Evolutionary conservation across 345 rosid species (phyloP), one percentile per base, ranked within the genome.

Genomic region (Trapa incisa): DNA sequence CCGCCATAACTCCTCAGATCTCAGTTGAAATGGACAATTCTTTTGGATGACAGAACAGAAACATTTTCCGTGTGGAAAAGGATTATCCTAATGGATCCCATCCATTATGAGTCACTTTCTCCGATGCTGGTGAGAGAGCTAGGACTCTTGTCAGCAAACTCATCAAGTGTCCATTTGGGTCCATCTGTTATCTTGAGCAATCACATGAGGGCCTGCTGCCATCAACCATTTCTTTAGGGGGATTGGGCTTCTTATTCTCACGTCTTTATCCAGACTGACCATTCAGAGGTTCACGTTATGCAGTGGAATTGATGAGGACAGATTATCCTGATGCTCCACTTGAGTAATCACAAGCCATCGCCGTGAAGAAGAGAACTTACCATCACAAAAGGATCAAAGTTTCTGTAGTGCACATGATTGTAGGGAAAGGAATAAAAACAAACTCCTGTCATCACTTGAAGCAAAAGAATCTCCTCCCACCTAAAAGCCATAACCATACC

Each of bases 141-240:
- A 57, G 63, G 63, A 58, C 63, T 58, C 38, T 65, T 65, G 67
- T 65, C 67, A n/a, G 67, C 67, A 65, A 22, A 41, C 50, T 65
- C 6, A 64, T 65, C 67, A 42, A 8, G 36, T 65, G 67, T 65
- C 67, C 36, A 42, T 65, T 32, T 65, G 52, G 43, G 35, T 37
- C 67, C 52, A 22, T 65, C 67, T 65, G 67, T 65, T 65, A 12
- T 22, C 17, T 38, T 11, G 63, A 11, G 37, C 63, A 9, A n/a
- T 65, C 67, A 65, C 37, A 9, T 58, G 48, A 45, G 48, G 48
- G 67, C 67, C 47, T 43, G 32, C 2, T 9, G 12, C 29, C 22
- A 50, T 50, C 56, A 7, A 50, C 22, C 22, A 15, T 4, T 50
- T 22, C 29, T 22, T 22, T 15, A 1, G 10, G 17, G 16, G 36